Percentiles rank a stretch among this genome's conserved stretches.
phyloP scores from a whole-genome alignment of 441 rosid genomes.

The Adansonia grandidieri region DNA sequence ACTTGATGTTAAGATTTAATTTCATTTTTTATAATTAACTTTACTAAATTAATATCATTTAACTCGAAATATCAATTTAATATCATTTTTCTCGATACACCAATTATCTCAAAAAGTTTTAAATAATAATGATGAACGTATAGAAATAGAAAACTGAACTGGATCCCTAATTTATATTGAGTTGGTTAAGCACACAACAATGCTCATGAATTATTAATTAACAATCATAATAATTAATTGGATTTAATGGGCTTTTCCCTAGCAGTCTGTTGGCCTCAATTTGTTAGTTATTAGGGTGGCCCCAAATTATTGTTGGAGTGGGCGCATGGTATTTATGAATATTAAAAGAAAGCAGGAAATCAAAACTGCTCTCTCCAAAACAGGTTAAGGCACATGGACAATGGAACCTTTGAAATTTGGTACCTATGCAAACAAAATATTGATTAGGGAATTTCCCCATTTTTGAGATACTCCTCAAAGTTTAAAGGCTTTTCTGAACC shows the following conservation, averaged over 20 bases:
- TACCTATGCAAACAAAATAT: not conserved
- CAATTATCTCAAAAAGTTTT: too few species aligned
- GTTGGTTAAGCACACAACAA: not conserved
- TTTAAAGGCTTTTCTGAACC: not conserved
- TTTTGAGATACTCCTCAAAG: conserved; percentile 16
- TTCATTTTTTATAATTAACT: too few species aligned
- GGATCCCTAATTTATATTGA: not conserved
- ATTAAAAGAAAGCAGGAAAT: not conserved
- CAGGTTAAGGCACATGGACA: conserved; percentile 32
- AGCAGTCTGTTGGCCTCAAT: conserved; percentile 32
- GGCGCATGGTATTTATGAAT: conserved; percentile 26
- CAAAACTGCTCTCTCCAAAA: conserved; percentile 1
- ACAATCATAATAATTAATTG: conserved; percentile 9
- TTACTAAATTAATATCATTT: too few species aligned
- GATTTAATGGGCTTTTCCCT: conserved; percentile 31
- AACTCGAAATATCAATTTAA: too few species aligned
- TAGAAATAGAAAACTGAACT: too few species aligned
- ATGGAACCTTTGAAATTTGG: conserved; percentile 1
- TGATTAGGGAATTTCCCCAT: too few species aligned
- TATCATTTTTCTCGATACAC: too few species aligned
- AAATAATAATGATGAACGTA: too few species aligned
- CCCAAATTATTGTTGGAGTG: not conserved
- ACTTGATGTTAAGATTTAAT: too few species aligned
- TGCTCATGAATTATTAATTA: not conserved
- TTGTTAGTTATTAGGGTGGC: conserved; percentile 7